Conservation (phyloP, 2,329 filamentous ascomycete genomes). For the Sporothrix globosa region DNA sequence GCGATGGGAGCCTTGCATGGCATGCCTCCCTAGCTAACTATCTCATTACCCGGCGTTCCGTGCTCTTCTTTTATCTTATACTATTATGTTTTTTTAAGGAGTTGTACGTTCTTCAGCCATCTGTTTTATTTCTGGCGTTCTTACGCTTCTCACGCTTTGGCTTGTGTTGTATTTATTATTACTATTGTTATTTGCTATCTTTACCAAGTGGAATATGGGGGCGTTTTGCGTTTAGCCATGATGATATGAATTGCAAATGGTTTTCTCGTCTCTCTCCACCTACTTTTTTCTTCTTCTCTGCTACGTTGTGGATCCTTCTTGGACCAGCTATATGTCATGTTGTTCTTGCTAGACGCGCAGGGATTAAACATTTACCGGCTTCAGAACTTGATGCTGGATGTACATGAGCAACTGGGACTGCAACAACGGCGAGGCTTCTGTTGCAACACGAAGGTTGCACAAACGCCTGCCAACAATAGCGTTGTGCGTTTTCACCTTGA, state of each 20-base stretch:
- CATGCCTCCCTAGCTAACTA: neutral
- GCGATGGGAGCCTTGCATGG: neutral
- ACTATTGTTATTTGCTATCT: conserved; percentile 6
- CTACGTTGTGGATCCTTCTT: neutral
- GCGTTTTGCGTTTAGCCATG: conserved; percentile 26
- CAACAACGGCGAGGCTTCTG: too few species aligned
- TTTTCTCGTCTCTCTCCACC: conserved; percentile 6
- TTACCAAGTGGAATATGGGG: conserved; percentile 2
- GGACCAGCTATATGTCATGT: neutral
- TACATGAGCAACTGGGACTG: too few species aligned
- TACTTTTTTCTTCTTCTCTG: neutral
- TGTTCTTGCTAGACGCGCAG: neutral
- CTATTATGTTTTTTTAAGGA: too few species aligned
- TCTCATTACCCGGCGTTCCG: conserved; percentile 28
- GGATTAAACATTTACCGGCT: too few species aligned
- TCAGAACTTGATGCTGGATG: too few species aligned
- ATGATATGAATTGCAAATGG: conserved; percentile 23
- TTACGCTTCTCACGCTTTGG: neutral
- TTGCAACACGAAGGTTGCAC: too few species aligned
- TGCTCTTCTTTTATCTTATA: neutral
- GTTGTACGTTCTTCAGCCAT: neutral
- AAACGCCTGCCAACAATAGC: too few species aligned
- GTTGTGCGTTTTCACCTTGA: too few species aligned
- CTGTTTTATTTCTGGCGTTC: conserved; percentile 10
- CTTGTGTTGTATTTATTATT: conserved; percentile 13